Evolutionary conservation across 495 filamentous ascomycete genomes (phyloP).

Genomic region (Diplogelasinospora grovesii): DNA sequence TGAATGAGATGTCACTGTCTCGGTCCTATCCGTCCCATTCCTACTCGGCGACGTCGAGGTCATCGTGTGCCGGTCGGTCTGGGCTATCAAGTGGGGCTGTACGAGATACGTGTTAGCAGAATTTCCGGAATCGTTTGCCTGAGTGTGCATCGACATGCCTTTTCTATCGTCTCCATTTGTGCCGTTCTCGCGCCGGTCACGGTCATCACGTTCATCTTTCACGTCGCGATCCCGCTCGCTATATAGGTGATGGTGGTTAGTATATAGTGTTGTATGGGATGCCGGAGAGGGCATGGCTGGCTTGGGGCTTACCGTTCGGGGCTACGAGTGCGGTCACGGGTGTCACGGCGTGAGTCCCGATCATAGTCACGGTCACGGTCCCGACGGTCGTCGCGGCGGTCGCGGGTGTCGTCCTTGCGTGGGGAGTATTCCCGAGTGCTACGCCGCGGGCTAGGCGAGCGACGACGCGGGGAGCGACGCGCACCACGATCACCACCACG

Average conservation of each 20-base stretch:
- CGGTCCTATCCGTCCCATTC: conserved; percentile 6
- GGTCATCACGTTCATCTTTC: conserved; percentile 50
- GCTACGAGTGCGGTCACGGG: conserved; percentile 66
- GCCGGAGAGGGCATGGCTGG: too few species aligned
- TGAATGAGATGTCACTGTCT: not conserved
- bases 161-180: conserved; percentile 82
- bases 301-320: conserved; percentile 63
- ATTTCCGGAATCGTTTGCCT: too few species aligned
- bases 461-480: conserved; percentile 58
- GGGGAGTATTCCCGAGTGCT: conserved; percentile 80
- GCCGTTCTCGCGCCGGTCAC: conserved; percentile 57
- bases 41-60: conserved; percentile 95
- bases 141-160: too few species aligned
- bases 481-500: conserved; percentile 47
- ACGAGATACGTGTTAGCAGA: conserved; percentile 16
- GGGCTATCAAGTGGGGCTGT: conserved; percentile 66
- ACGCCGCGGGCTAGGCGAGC: conserved; percentile 77
- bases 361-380: conserved; percentile 77
- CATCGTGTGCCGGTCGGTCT: conserved; percentile 75
- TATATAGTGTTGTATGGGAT: conserved; percentile 26
- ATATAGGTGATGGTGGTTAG: conserved; percentile 3
- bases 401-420: conserved; percentile 83
- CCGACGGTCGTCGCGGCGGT: conserved; percentile 49
- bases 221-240: conserved; percentile 49
- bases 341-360: conserved; percentile 64